Base-by-base conservation (phyloP, 75 land plant genomes). In the Chamaecyparis obtusa region DNA sequence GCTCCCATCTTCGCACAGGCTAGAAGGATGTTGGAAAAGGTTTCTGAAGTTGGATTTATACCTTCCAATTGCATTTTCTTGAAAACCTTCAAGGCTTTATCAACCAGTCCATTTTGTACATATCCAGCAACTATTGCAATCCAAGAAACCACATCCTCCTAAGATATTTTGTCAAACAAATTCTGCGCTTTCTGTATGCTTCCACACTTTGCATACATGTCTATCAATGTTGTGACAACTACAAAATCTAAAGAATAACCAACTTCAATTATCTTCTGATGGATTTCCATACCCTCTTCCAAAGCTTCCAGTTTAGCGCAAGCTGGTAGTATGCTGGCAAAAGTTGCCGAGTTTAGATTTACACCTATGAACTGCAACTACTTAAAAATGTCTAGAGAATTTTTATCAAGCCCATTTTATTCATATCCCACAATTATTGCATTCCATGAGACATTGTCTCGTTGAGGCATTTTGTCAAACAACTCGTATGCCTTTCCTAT, bases 401-500 rank as follows among this genome's bases (percentile, higher is more conserved):
- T 90, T 80, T 87, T 91, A 33, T 88, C 86, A 16, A 85, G 89
- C n/a, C 82, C 33, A 13, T 91, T 90, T n/a, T 87, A 88, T 75
- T 78, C 90, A 44, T 89, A 87, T 16, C 92, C 93, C 4, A 88
- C 89, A 36, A 94, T 91, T 77, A 94, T 86, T 1, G 90, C 92
- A 83, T 89, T 94, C 91, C 91, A 94, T 10, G 90, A 83, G 17
- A 87, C 80, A 3, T 88, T 90, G 55, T 91, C 89, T 67, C 64
- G 84, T 15, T 51, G 15, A 37, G 2, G 30, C 90, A 91, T 88
- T 27, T 88, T 87, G 83, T 87, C 89, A 78, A 95, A 95, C 1
- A 92, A 64, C 27, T 87, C 74, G 64, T 56, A 87, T 1, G 96
- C 96, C 39, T 88, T 89, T 0, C 91, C 83, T 86, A 95, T 48